phyloP scores from a whole-genome alignment of 495 filamentous ascomycete species.

The Trichoderma parareesei region DNA sequence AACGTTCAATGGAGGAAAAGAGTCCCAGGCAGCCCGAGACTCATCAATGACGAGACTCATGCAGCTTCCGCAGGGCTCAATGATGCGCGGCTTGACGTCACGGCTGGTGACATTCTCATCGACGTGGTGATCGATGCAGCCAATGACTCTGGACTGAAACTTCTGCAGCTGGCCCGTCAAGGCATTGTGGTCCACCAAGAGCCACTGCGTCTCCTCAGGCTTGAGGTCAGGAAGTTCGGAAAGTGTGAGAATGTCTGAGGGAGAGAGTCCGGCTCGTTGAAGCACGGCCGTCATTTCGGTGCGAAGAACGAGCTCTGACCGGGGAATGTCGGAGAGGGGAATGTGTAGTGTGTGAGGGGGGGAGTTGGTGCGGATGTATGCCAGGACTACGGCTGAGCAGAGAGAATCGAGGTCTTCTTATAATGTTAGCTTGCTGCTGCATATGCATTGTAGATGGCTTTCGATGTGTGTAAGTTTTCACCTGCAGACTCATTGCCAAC shows the following conservation, averaged over 20 bases:
- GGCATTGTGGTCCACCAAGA: constrained; percentile 88
- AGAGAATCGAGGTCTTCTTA: constrained; percentile 80
- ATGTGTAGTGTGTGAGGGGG: constrained; percentile 54
- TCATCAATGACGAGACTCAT: constrained; percentile 64
- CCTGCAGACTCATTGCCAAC: constrained; percentile 69
- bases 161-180: constrained; percentile 48
- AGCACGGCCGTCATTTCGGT: constrained; percentile 67
- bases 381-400: constrained; percentile 72
- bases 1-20: constrained; percentile 15
- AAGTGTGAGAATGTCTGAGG: constrained; percentile 43
- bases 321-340: constrained; percentile 70
- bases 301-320: constrained; percentile 60
- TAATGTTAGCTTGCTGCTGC: constrained; percentile 13
- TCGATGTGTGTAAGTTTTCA: constrained; percentile 17
- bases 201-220: constrained; percentile 41
- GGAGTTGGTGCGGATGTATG: constrained; percentile 62
- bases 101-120: constrained; percentile 62
- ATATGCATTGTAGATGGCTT: background rate
- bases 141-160: constrained; percentile 42
- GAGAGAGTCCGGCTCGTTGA: constrained; percentile 29
- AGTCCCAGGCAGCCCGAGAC: constrained; percentile 50
- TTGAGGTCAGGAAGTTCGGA: constrained; percentile 36
- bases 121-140: constrained; percentile 88
- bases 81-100: constrained; percentile 47
- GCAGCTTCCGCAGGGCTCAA: constrained; percentile 72